Evolutionary conservation across 768 basidiomycete species (phyloP).

Genomic region (Amylocystis lapponica): DNA sequence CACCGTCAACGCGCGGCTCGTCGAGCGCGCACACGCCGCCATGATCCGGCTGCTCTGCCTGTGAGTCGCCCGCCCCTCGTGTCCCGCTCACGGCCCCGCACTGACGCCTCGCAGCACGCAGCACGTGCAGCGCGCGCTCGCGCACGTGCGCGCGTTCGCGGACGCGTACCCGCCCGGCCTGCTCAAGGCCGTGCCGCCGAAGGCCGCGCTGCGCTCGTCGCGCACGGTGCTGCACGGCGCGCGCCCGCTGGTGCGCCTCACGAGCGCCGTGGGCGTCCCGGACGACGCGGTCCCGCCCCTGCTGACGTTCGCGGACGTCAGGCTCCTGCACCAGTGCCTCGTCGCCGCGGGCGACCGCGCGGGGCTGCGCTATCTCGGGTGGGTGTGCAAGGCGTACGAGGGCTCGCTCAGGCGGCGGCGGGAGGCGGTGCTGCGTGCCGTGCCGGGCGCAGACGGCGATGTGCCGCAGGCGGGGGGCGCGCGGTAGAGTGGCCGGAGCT

Average conservation of each 20-base stretch:
- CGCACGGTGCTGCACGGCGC: slow-evolving; percentile 47
- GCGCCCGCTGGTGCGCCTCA: slow-evolving; percentile 69
- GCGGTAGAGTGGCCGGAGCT: too few species aligned
- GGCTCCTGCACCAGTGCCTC: slow-evolving; percentile 70
- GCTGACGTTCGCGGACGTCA: slow-evolving; percentile 71
- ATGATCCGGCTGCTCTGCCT: slow-evolving; percentile 60
- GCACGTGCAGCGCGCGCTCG: slow-evolving; percentile 47
- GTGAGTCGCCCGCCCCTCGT: slow-evolving; percentile 36
- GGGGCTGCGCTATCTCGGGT: slow-evolving; percentile 66
- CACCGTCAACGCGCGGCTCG: slow-evolving; percentile 33
- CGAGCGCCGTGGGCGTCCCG: slow-evolving; percentile 47
- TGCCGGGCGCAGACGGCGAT: slow-evolving; percentile 4
- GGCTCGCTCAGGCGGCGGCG: slow-evolving; percentile 59
- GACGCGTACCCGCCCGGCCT: slow-evolving; percentile 53
- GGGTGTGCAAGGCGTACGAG: slow-evolving; percentile 68
- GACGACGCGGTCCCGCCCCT: slow-evolving; percentile 82
- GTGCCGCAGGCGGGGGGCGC: too few species aligned
- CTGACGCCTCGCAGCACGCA: slow-evolving; percentile 34
- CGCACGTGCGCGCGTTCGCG: slow-evolving; percentile 56
- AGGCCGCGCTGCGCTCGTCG: slow-evolving; percentile 49
- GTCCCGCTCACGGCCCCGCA: slow-evolving; percentile 1
- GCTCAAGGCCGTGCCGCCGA: slow-evolving; percentile 30
- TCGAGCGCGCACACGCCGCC: slow-evolving; percentile 66
- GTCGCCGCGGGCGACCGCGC: slow-evolving; percentile 29
- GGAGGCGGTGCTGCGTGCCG: slow-evolving; percentile 36